A percentile compares a stretch with the other conserved stretches of the same genome.
phyloP scores from a whole-genome alignment of 768 basidiomycete genomes.

The Trametes gibbosa region DNA sequence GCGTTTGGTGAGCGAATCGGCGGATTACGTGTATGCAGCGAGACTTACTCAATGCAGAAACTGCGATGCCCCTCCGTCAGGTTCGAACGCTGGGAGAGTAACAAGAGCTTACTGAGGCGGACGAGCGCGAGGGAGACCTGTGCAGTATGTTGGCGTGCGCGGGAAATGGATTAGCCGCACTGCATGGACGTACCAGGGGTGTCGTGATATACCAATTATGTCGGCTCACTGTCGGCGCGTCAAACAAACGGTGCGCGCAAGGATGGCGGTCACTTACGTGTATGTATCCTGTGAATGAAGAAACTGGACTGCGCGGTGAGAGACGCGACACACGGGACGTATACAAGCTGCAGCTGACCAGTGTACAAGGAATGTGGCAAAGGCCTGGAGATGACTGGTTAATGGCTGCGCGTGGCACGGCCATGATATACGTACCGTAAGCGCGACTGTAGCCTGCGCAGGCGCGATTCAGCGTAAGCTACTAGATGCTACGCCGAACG shows the following conservation, averaged over 20 bases:
- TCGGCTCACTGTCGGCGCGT: constrained; percentile 17
- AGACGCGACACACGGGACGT: too few species aligned
- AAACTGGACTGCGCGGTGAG: constrained; percentile 9
- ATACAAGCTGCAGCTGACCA: constrained; percentile 13
- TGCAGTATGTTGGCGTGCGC: not conserved
- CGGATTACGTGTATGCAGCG: not conserved
- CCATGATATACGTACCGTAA: not conserved
- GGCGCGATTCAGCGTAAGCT: not conserved
- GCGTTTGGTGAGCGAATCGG: not conserved
- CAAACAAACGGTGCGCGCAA: too few species aligned
- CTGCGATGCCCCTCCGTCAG: not conserved
- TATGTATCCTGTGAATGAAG: constrained; percentile 18
- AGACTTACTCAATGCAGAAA: not conserved
- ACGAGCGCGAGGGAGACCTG: constrained; percentile 14
- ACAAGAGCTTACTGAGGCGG: not conserved
- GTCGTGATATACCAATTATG: constrained; percentile 17
- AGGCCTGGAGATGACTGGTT: constrained; percentile 10
- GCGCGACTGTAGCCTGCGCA: constrained; percentile 7
- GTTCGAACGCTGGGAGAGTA: not conserved
- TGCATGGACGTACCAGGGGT: constrained; percentile 15
- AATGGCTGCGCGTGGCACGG: not conserved
- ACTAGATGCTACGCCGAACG: not conserved
- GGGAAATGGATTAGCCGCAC: not conserved
- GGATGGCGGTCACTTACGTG: constrained; percentile 13
- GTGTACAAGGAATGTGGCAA: constrained; percentile 25